Evolutionary conservation across 164 flowering plant genomes (phyloP), one percentile per base, ranked within the genome.

Genomic region (Magnolia officinalis): DNA sequence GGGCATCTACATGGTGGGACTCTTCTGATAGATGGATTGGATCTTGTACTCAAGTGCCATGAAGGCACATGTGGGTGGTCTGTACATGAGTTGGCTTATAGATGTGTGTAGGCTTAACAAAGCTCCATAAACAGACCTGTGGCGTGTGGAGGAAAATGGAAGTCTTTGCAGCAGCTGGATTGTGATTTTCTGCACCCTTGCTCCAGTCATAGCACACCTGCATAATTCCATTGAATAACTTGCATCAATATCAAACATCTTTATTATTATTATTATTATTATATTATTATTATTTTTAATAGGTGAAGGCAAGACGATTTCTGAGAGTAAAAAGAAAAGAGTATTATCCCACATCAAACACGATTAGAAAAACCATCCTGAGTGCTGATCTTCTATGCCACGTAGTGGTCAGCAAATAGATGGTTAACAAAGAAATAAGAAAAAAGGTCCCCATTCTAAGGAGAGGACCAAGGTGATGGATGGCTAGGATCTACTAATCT

Each of bases 111-210:
- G 18, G 18, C 13, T 16, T 16, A 55, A 55, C 16, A 55, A 55
- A 55, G 13, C 13, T 16, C 14, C 63, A 59, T 59, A 13, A 59
- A 59, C 18, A 13, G 63, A 59, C 91, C 87, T 92, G 45, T 31
- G 95, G 91, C 8, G 86, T 70, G 73, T 93, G 93, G 75, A 93
- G 87, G 84, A 69, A 89, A 23, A 91, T 89, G 79, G 84, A 61
- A 31, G 80, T 79, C 77, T 91, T 93, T 16, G 94, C 92, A 16
- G 92, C 83, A 73, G 92, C 80, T 67, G 94, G 95, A 81, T 93
- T 91, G 77, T 91, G 91, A 80, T 89, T 89, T 80, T 89, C 97
- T 55, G 94, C 97, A 75, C 96, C 97, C 75, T 93, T 93, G 75
- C 94, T 88, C 97, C 97, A 93, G 84, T 93, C 96, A 80, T 93